Conservation (phyloP, 352 stramenopile species). For the Pythium folliculosum region DNA sequence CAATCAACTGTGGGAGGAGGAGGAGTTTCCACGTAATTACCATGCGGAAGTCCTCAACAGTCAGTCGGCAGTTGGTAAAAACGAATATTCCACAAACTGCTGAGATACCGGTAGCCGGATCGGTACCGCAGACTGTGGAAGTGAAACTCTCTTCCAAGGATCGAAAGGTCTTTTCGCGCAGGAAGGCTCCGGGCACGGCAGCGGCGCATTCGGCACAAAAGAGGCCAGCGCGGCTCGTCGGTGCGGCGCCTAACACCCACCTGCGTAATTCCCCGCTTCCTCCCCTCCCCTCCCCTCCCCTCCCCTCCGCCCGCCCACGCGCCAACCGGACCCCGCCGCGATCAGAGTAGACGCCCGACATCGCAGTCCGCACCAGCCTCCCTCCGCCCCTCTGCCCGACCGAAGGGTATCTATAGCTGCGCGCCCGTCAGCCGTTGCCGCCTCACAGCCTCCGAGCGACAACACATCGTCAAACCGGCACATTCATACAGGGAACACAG, state of each 20-base stretch:
- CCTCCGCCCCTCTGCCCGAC: not conserved
- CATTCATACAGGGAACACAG: not conserved
- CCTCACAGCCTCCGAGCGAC: not conserved
- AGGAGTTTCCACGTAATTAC: conserved; percentile 20
- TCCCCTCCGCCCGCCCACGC: not conserved
- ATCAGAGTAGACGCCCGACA: not conserved
- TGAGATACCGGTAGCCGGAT: conserved; percentile 24
- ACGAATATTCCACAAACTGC: conserved; percentile 32
- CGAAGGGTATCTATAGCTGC: not conserved
- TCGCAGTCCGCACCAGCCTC: not conserved
- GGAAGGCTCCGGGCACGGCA: conserved; percentile 21
- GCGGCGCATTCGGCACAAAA: conserved; percentile 19
- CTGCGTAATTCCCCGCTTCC: not conserved
- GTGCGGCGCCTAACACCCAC: not conserved
- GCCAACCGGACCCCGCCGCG: not conserved
- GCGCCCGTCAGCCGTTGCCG: not conserved
- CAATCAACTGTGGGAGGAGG: conserved; percentile 1
- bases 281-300: not conserved
- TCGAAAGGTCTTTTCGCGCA: conserved; percentile 36
- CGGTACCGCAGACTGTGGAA: conserved; percentile 7
- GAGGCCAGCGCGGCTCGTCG: conserved; percentile 16
- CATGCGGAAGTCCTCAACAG: not conserved
- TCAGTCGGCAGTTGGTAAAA: conserved; percentile 3
- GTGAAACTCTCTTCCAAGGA: conserved; percentile 34
- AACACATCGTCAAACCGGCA: not conserved